These are phyloP conservation scores for Tephrocybe sp. DNA, from an alignment of 768 basidiomycete species.

Conservation along the genomic window DNA sequence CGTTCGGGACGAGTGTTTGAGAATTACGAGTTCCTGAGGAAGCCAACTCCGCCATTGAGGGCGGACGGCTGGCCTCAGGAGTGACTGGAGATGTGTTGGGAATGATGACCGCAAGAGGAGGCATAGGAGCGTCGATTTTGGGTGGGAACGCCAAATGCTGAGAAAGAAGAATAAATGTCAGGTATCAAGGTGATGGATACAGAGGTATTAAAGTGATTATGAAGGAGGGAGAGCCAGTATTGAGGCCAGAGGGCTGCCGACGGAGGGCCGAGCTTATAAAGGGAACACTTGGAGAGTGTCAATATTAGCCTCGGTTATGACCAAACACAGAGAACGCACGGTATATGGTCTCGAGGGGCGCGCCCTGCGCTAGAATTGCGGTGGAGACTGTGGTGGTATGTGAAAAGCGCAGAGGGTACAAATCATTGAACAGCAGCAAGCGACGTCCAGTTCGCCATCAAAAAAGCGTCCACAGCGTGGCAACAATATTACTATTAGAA, in stretches of 20 bases:
- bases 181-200: constrained; percentile 2
- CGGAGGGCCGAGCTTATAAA: too few species aligned
- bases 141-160: not conserved
- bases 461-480: constrained; percentile 14
- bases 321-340: constrained; percentile 4
- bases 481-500: constrained; percentile 10
- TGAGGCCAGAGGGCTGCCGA: not conserved
- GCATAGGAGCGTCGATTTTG: constrained; percentile 16
- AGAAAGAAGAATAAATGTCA: not conserved
- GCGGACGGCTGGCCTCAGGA: constrained; percentile 24
- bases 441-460: constrained; percentile 12
- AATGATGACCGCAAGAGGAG: constrained; percentile 25
- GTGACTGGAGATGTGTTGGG: constrained; percentile 30
- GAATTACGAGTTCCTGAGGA: constrained; percentile 29
- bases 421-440: constrained; percentile 16
- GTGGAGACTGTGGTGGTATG: constrained; percentile 6
- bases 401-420: constrained; percentile 8
- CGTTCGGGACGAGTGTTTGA: constrained; percentile 46
- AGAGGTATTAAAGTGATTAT: constrained; percentile 1
- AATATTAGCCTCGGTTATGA: too few species aligned
- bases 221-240: not conserved
- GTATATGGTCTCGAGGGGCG: constrained; percentile 1
- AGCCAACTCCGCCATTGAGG: constrained; percentile 25
- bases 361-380: constrained; percentile 18
- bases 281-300: too few species aligned